Conservation (phyloP, 78 protist genomes). For the Trichosphaerium sp. region DNA sequence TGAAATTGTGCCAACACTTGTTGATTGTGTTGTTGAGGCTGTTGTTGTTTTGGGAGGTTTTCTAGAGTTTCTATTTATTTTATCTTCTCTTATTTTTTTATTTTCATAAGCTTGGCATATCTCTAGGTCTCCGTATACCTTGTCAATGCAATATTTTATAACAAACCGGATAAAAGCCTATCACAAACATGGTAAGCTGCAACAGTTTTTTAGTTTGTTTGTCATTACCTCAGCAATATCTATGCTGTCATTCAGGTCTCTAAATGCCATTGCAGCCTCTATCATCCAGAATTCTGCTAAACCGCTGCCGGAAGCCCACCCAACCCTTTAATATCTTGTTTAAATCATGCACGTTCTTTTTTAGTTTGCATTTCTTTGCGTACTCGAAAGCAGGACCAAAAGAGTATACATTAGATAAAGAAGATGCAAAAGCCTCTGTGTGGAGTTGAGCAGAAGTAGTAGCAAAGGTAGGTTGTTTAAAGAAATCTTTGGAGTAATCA, state of each 20-base stretch:
- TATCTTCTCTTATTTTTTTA: too few relatives aligned
- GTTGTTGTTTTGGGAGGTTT: too few relatives aligned
- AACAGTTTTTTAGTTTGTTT: too few relatives aligned
- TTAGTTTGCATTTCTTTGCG: neutral
- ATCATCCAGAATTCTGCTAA: slow-evolving; percentile 83
- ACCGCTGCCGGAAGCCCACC: slow-evolving; percentile 24
- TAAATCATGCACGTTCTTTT: too few relatives aligned
- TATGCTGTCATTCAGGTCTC: neutral
- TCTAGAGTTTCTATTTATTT: too few relatives aligned
- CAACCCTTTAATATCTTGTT: neutral
- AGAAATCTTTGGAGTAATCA: slow-evolving; percentile 1
- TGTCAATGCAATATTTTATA: too few relatives aligned
- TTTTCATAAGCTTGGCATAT: neutral
- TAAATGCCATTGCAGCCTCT: slow-evolving; percentile 68
- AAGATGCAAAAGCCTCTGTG: neutral
- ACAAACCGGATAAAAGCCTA: too few relatives aligned
- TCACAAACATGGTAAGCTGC: too few relatives aligned
- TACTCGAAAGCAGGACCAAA: slow-evolving; percentile 77
- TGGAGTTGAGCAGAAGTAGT: slow-evolving; percentile 64
- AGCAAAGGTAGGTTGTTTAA: slow-evolving; percentile 12
- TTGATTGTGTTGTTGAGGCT: too few relatives aligned
- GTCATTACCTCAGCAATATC: too few relatives aligned
- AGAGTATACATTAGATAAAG: slow-evolving; percentile 42
- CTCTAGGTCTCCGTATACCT: neutral
- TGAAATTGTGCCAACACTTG: too few relatives aligned